Evolutionary conservation across 2,329 filamentous ascomycete species (phyloP), one percentile per base, ranked within the genome.

Genomic region (Curvularia verruculosa): DNA sequence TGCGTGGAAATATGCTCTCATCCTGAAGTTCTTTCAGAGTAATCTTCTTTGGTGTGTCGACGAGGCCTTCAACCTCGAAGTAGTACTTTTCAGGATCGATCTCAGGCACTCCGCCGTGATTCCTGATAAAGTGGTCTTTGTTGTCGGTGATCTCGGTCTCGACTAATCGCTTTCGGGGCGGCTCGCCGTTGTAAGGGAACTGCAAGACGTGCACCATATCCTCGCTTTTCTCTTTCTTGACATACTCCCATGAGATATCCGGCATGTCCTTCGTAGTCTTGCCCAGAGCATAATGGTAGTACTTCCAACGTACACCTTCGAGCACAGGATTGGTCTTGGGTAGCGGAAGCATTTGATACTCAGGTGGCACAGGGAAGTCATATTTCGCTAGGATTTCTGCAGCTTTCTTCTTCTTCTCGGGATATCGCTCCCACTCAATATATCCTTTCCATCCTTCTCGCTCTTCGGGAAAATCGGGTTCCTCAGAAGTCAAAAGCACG

Each of bases 21-120:
- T 89, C 80, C 70, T 85, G 82, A 1, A 90, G 75, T 5, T 90
- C 85, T 0, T 80, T 78, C 0, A 90, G 65, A 0, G 84, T 86
- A 52, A 89, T 80, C 1, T 71, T 78, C 51, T 82, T 81, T 0
- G 87, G 86, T 2, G 83, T 78, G 5, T 82, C 82, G 3, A 90
- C 87, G 0, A 89, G 77, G 0, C 87, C 87, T 54, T 86, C 84
- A 5, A 90, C 71, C 1, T 78, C 75, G 15, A 89, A 78, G 23
- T 76, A 81, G 66, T 78, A 88, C 2, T 82, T 77, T 0, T 84
- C 79, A 1, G 81, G 75, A 8, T 89, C 81, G 52, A 91, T 89
- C 7, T 84, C 77, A 0, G 89, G 89, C 18, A 91, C 85, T 0
- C 88, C 88, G 9, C 89, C 88, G 59, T 91, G 89, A 57, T 91